Evolutionary conservation across 2,329 filamentous ascomycete genomes (phyloP).

Genomic region (Capronia coronata): DNA sequence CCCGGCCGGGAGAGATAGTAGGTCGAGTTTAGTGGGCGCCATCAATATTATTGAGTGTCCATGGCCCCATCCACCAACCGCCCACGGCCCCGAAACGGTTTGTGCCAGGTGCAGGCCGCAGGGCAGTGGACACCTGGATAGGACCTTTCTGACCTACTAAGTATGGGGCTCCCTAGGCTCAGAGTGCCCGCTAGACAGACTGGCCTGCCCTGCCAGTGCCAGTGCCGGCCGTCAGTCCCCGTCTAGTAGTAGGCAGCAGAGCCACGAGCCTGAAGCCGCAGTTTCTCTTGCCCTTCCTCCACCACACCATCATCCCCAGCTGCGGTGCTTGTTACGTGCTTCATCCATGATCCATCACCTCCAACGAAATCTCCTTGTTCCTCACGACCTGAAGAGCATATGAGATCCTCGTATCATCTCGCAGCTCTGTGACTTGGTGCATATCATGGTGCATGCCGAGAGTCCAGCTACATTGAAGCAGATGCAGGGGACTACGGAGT

Average conservation of each 20-base stretch:
- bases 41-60: neutral
- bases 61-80: neutral
- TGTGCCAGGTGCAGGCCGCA: neutral
- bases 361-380: neutral
- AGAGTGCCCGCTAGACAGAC: too few relatives aligned
- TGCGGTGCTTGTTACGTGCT: neutral
- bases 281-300: neutral
- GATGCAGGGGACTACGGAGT: too few relatives aligned
- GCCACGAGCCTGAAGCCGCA: neutral
- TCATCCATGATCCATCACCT: neutral
- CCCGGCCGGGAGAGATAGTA: neutral
- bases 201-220: too few relatives aligned
- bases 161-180: neutral
- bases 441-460: neutral
- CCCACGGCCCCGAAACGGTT: neutral
- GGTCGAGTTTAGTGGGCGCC: neutral
- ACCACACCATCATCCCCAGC: neutral
- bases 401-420: neutral
- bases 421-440: neutral
- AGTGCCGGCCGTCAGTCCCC: too few relatives aligned
- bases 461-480: too few relatives aligned
- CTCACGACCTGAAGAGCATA: neutral
- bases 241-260: neutral
- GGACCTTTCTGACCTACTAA: too few relatives aligned
- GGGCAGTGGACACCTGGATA: too few relatives aligned